Evolutionary conservation across 106 monocot species (phyloP).

Genomic region (Acorus gramineus): DNA sequence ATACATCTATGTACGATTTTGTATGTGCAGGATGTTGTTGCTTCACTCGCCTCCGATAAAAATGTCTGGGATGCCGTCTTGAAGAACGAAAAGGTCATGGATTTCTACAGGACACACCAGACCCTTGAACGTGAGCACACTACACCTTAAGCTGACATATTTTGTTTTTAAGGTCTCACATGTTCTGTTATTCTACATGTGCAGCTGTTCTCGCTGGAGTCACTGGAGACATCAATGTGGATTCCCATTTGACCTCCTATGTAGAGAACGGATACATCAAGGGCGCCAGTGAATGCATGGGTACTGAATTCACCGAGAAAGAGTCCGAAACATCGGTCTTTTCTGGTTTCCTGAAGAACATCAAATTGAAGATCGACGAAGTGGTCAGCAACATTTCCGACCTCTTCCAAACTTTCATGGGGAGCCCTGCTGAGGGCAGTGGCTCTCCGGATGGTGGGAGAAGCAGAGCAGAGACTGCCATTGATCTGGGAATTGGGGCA

Average conservation of each 20-base stretch:
- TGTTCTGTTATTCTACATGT: not conserved
- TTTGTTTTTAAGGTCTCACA: not conserved
- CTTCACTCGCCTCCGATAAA: conserved; percentile 14
- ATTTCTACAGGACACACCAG: conserved; percentile 10
- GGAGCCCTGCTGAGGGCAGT: not conserved
- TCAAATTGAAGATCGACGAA: not conserved
- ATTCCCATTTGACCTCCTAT: not conserved
- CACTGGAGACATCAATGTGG: too few relatives aligned
- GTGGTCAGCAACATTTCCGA: conserved; percentile 7
- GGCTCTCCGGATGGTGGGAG: not conserved
- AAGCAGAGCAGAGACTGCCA: not conserved
- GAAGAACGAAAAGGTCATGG: conserved; percentile 17
- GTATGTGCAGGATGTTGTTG: conserved; percentile 14
- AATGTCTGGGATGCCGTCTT: conserved; percentile 18
- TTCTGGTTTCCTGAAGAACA: not conserved
- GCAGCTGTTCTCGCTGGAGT: too few relatives aligned
- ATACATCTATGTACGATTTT: not conserved
- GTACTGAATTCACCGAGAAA: not conserved
- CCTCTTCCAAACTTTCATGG: conserved; percentile 5
- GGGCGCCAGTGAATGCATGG: not conserved
- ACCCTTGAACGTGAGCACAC: conserved; percentile 12
- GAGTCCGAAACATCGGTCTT: not conserved
- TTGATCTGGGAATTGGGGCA: not conserved
- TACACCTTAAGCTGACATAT: not conserved
- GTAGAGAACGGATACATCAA: not conserved